Conservation (phyloP, 208 protist genomes). For the Trypanosoma theileri region DNA sequence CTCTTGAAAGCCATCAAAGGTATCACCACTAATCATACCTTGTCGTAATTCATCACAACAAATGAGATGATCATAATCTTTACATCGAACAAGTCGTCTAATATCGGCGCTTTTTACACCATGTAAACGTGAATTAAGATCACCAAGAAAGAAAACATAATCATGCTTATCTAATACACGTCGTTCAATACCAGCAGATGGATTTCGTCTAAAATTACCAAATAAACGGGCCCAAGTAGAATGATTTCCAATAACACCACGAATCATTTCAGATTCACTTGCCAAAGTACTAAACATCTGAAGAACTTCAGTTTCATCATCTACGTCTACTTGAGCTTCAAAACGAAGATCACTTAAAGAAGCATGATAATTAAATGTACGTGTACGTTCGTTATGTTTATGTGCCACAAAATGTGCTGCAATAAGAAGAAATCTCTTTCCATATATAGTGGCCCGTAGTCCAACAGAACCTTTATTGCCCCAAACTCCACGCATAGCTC, state of each 20-base stretch:
- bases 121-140: slow-evolving; percentile 93
- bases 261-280: slow-evolving; percentile 3
- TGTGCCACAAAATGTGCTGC: slow-evolving; percentile 91
- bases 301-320: slow-evolving; percentile 79
- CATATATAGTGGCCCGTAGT: slow-evolving; percentile 82
- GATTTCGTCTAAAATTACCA: slow-evolving; percentile 17
- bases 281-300: slow-evolving; percentile 52
- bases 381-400: slow-evolving; percentile 76
- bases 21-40: slow-evolving; percentile 66
- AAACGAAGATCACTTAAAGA: slow-evolving; percentile 72
- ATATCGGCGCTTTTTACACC: slow-evolving; percentile 41
- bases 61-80: slow-evolving; percentile 57
- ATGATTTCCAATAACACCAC: slow-evolving; percentile 25
- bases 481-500: slow-evolving; percentile 59
- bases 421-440: slow-evolving; percentile 89
- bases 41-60: slow-evolving; percentile 82
- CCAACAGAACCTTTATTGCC: slow-evolving; percentile 93
- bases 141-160: slow-evolving; percentile 93
- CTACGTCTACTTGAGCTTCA: slow-evolving; percentile 46
- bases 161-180: slow-evolving; percentile 79
- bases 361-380: slow-evolving; percentile 73
- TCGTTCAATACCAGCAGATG: slow-evolving; percentile 38
- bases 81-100: slow-evolving; percentile 26
- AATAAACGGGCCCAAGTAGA: slow-evolving; percentile 52
- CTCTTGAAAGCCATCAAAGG: slow-evolving; percentile 90